These are phyloP conservation scores for Capillidium rhysosporum DNA, from an alignment of 371 early-diverging fungal genomes.

Conservation along the genomic window DNA sequence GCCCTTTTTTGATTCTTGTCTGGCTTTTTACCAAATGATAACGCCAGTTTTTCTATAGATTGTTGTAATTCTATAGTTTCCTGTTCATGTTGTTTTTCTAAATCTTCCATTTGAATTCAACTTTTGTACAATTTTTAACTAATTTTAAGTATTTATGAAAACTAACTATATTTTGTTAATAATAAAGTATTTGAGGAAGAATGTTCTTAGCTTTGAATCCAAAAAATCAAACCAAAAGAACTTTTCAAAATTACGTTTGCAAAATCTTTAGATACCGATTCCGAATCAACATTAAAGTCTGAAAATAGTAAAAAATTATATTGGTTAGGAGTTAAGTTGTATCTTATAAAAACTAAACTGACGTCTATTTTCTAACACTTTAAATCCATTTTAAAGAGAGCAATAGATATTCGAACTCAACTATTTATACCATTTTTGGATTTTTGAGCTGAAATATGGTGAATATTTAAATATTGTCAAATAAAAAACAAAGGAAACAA, in stretches of 20 bases:
- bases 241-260: conserved; percentile 2
- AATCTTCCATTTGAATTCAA: not conserved
- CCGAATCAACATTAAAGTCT: not conserved
- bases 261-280: conserved; percentile 5
- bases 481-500: too few species aligned
- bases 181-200: not conserved
- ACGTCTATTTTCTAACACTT: too few species aligned
- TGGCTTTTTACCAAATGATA: not conserved
- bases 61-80: not conserved
- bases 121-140: not conserved
- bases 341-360: too few species aligned
- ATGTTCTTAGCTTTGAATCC: not conserved
- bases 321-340: too few species aligned
- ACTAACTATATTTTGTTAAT: too few species aligned
- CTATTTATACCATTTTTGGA: too few species aligned
- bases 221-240: not conserved
- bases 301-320: too few species aligned
- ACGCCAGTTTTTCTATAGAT: not conserved
- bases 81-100: not conserved
- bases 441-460: too few species aligned
- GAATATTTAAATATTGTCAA: too few species aligned
- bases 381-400: too few species aligned
- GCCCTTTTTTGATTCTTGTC: conserved; percentile 1
- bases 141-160: too few species aligned
- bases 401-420: too few species aligned